phyloP scores from a whole-genome alignment of 371 early-diverging fungal genomes.

The Mucor circinelloides region DNA sequence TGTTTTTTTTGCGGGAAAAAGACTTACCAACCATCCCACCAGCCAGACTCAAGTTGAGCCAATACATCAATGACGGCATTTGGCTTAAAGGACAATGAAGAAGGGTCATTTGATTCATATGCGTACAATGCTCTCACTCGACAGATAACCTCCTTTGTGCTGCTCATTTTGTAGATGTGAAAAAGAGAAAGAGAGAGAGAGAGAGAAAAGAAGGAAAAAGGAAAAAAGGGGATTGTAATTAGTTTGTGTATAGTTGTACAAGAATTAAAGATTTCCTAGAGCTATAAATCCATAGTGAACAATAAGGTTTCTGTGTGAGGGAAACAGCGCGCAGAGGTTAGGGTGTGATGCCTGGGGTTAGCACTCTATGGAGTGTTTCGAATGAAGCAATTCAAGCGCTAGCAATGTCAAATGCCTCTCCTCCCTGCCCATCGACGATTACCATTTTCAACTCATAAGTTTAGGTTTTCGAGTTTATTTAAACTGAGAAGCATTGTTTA shows the following conservation, averaged over 20 bases:
- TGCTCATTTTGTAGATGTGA: not conserved
- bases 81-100: slow-evolving; percentile 75
- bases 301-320: not conserved
- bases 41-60: slow-evolving; percentile 82
- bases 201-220: not conserved
- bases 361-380: too few species aligned
- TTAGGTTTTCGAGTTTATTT: too few species aligned
- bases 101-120: slow-evolving; percentile 71
- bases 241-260: not conserved
- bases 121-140: slow-evolving; percentile 82
- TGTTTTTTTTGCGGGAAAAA: not conserved
- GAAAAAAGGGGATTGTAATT: slow-evolving; percentile 1
- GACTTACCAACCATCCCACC: slow-evolving; percentile 86
- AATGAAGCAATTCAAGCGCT: too few species aligned
- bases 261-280: not conserved
- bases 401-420: too few species aligned
- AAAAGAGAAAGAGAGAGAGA: slow-evolving; percentile 4
- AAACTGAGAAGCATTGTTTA: too few species aligned
- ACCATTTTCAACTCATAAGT: too few species aligned
- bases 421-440: too few species aligned
- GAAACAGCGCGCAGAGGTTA: too few species aligned
- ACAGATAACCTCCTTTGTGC: slow-evolving; percentile 40
- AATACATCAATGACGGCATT: slow-evolving; percentile 85
- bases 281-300: not conserved
- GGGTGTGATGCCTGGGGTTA: too few species aligned